Percentiles rank a stretch among this genome's conserved stretches.
Evolutionary conservation across 192 early-diverging fungal genomes (phyloP).

Genomic region (Endogone sp.): DNA sequence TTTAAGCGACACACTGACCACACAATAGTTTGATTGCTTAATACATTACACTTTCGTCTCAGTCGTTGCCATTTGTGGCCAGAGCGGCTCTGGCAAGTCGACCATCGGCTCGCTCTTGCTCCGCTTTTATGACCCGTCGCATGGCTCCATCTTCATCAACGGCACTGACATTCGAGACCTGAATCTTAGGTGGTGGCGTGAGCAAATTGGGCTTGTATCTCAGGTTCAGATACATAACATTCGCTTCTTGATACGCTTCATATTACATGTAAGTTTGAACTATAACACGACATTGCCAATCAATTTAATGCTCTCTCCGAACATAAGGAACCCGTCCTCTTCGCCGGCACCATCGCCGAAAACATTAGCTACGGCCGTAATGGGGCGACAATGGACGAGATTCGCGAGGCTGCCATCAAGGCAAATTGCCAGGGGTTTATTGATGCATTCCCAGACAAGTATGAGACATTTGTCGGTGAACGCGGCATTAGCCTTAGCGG

Average conservation of each 20-base stretch:
- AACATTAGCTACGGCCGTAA: constrained; percentile 61
- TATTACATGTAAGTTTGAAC: too few relatives aligned
- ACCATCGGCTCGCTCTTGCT: constrained; percentile 58
- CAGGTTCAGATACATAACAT: too few relatives aligned
- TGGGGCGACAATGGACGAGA: constrained; percentile 56
- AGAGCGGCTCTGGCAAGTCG: constrained; percentile 64
- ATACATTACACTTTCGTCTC: constrained; percentile 3
- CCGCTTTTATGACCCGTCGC: constrained; percentile 69
- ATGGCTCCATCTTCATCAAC: constrained; percentile 55
- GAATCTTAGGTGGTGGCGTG: constrained; percentile 53
- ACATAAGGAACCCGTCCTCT: constrained; percentile 70
- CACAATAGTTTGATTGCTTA: constrained; percentile 1
- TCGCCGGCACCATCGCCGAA: constrained; percentile 64
- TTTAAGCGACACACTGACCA: too few relatives aligned
- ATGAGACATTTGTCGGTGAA: constrained; percentile 42
- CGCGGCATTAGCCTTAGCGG: constrained; percentile 41
- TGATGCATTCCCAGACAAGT: constrained; percentile 46
- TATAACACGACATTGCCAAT: too few relatives aligned
- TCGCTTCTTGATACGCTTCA: too few relatives aligned
- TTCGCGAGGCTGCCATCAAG: constrained; percentile 62
- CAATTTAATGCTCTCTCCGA: too few relatives aligned
- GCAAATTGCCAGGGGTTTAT: constrained; percentile 76
- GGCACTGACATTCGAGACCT: constrained; percentile 52
- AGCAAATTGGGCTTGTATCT: constrained; percentile 60
- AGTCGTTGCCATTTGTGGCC: constrained; percentile 46